Evolutionary conservation across 2,329 filamentous ascomycete species (phyloP).

Genomic region (Zasmidium cellare): DNA sequence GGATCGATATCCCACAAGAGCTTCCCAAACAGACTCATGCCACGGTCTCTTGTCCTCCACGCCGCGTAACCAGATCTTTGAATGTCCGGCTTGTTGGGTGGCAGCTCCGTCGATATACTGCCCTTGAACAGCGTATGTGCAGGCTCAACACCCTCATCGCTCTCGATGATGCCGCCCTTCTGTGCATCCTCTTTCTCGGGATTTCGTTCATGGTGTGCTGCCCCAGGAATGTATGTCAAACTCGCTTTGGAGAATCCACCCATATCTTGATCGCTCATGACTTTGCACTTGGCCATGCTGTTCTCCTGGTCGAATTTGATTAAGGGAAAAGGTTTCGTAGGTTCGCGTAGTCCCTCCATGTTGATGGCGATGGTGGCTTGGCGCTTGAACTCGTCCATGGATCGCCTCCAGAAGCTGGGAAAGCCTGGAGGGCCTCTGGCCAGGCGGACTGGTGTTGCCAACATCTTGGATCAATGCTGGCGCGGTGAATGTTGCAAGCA

Average conservation of each 20-base stretch:
- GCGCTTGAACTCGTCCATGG: conserved; percentile 59
- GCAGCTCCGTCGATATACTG: conserved; percentile 81
- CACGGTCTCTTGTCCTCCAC: conserved; percentile 79
- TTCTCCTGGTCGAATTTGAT: conserved; percentile 60
- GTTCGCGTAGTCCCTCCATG: conserved; percentile 67
- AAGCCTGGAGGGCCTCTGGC: conserved; percentile 18
- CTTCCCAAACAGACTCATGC: conserved; percentile 79
- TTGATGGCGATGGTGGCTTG: conserved; percentile 62
- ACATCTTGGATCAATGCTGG: conserved; percentile 10
- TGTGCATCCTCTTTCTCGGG: conserved; percentile 15
- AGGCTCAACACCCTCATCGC: conserved; percentile 46
- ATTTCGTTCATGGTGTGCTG: conserved; percentile 19
- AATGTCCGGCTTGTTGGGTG: conserved; percentile 69
- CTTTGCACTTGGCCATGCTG: conserved; percentile 57
- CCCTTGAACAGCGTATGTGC: conserved; percentile 83
- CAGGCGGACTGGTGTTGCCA: conserved; percentile 22
- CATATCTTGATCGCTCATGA: conserved; percentile 81
- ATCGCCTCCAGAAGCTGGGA: conserved; percentile 58
- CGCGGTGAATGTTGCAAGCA: neutral
- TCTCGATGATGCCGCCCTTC: conserved; percentile 14
- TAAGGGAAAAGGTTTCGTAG: conserved; percentile 64
- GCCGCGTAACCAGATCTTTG: conserved; percentile 84
- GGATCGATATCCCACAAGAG: conserved; percentile 86
- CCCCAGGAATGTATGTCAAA: conserved; percentile 59
- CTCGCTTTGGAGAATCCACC: conserved; percentile 78